Percentiles rank a stretch among this genome's conserved stretches.
phyloP scores from a whole-genome alignment of 495 filamentous ascomycete species.

The Aspergillus sclerotiicarbonarius region DNA sequence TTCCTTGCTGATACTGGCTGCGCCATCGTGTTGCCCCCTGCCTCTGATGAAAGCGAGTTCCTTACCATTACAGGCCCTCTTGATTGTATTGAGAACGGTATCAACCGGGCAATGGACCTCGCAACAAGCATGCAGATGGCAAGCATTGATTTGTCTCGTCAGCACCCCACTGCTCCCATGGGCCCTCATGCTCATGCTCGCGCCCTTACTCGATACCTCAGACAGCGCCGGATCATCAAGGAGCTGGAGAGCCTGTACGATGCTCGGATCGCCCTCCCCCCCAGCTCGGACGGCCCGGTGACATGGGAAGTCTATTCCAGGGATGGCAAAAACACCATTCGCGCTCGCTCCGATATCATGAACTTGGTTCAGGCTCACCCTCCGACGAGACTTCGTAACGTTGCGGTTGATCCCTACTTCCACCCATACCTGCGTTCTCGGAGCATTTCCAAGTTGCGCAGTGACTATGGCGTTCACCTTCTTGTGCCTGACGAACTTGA shows the following conservation, averaged over 20 bases:
- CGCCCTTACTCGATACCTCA: slow-evolving; percentile 80
- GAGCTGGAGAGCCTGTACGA: slow-evolving; percentile 73
- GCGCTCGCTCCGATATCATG: slow-evolving; percentile 77
- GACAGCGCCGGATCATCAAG: slow-evolving; percentile 70
- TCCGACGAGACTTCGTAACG: slow-evolving; percentile 65
- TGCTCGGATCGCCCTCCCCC: slow-evolving; percentile 77
- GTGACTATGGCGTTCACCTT: slow-evolving; percentile 75
- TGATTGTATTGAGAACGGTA: slow-evolving; percentile 65
- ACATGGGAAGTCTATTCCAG: slow-evolving; percentile 83
- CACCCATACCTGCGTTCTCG: slow-evolving; percentile 71
- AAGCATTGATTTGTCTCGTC: slow-evolving; percentile 72
- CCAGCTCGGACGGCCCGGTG: slow-evolving; percentile 56
- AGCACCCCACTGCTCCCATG: slow-evolving; percentile 68
- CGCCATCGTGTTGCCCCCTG: slow-evolving; percentile 72
- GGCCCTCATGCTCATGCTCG: slow-evolving; percentile 75
- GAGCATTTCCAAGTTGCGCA: slow-evolving; percentile 58
- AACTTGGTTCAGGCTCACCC: slow-evolving; percentile 77
- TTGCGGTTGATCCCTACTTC: slow-evolving; percentile 82
- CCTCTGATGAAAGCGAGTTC: slow-evolving; percentile 69
- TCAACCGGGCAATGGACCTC: slow-evolving; percentile 77
- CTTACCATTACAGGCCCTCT: slow-evolving; percentile 80
- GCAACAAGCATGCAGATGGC: slow-evolving; percentile 78
- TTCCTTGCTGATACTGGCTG: slow-evolving; percentile 92
- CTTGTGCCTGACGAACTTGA: slow-evolving; percentile 68
- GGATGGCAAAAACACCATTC: slow-evolving; percentile 78